Percentiles rank a stretch among this genome's conserved stretches.
Conservation (phyloP, 2,329 filamentous ascomycete species). For the Phialemonium atrogriseum region DNA sequence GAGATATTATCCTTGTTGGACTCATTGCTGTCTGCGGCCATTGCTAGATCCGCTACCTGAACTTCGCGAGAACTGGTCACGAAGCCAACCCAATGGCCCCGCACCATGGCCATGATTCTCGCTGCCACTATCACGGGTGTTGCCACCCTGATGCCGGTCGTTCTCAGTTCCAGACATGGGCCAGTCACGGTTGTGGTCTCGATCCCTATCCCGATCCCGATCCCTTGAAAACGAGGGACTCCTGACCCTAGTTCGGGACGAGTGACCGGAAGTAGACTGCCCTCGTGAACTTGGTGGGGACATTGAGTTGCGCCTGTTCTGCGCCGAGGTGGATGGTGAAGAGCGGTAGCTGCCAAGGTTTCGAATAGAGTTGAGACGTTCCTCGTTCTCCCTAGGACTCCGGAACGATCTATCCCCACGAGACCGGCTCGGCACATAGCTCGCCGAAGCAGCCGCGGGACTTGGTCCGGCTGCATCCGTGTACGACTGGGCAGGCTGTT, state of each 20-base stretch:
- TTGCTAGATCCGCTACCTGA: too few relatives aligned
- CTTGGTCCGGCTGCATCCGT: neutral
- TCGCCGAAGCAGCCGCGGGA: neutral
- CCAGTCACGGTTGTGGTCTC: neutral
- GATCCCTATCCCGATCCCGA: neutral
- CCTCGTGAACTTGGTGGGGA: constrained; percentile 7
- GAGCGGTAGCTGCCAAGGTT: constrained; percentile 7
- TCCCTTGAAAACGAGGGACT: neutral
- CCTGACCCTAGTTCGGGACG: neutral
- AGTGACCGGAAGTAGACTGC: neutral
- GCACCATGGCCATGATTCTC: constrained; percentile 1
- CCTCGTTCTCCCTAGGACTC: constrained; percentile 11
- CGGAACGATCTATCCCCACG: constrained; percentile 6
- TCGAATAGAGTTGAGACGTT: constrained; percentile 17
- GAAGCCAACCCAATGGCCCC: constrained; percentile 14
- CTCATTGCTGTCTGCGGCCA: too few relatives aligned
- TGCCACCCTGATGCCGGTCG: constrained; percentile 2
- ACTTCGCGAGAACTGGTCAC: too few relatives aligned
- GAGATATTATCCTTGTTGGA: too few relatives aligned
- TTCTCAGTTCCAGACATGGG: neutral
- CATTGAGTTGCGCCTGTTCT: constrained; percentile 6
- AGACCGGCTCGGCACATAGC: neutral
- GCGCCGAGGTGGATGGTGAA: constrained; percentile 2
- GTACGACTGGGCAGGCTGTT: constrained; percentile 1
- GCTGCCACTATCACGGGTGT: constrained; percentile 3